Evolutionary conservation across 1,284 basidiomycete genomes (phyloP).

Genomic region (Cutaneotrichosporon sp.): DNA sequence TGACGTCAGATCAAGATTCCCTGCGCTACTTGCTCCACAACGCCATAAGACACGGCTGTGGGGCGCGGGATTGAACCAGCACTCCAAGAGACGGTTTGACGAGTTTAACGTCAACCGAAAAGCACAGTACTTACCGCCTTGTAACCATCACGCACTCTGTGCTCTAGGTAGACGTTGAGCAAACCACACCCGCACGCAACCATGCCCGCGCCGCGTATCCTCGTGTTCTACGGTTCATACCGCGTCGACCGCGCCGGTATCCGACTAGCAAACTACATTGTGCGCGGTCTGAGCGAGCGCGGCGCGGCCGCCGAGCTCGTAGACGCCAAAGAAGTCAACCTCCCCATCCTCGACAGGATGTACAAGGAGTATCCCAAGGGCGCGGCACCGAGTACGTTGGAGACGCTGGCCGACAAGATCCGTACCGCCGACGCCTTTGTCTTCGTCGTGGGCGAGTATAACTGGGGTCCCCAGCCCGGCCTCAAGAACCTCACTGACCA

Average conservation of each 20-base stretch:
- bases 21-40: too few relatives aligned
- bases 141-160: too few relatives aligned
- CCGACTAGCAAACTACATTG: conserved; percentile 5
- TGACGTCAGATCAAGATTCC: too few relatives aligned
- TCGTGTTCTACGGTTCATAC: conserved; percentile 12
- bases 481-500: conserved; percentile 14
- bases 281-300: background rate
- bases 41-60: too few relatives aligned
- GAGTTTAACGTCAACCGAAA: too few relatives aligned
- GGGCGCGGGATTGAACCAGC: too few relatives aligned
- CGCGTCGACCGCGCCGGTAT: conserved; percentile 5
- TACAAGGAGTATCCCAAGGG: conserved; percentile 5
- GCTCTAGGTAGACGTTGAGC: too few relatives aligned
- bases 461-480: conserved; percentile 10
- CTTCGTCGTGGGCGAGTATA: conserved; percentile 12
- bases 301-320: conserved; percentile 3
- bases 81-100: too few relatives aligned
- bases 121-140: too few relatives aligned
- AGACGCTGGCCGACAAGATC: conserved; percentile 4
- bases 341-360: conserved; percentile 7
- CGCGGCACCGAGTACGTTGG: background rate
- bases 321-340: conserved; percentile 7
- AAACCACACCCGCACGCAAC: too few relatives aligned
- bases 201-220: background rate
- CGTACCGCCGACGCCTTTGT: conserved; percentile 7